phyloP scores from a whole-genome alignment of 257 asterid genomes.

The Ballota nigra region DNA sequence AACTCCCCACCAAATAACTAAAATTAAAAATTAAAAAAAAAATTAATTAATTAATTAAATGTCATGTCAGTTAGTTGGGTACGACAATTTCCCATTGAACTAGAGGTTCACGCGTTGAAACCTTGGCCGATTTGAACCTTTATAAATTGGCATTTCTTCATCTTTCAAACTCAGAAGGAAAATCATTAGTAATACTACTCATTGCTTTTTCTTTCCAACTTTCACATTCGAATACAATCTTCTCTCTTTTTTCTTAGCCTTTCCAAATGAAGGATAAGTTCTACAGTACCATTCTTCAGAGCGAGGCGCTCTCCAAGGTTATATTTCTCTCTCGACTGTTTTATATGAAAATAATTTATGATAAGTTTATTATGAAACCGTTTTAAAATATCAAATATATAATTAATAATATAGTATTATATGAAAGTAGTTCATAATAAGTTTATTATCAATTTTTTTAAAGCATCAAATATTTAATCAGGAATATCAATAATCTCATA shows the following conservation, averaged over 20 bases:
- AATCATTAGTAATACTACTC: not conserved
- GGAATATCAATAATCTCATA: no score
- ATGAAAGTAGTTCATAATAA: no score
- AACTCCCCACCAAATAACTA: not conserved
- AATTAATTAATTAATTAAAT: not conserved
- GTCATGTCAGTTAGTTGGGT: conserved; percentile 12
- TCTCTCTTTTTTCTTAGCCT: not conserved
- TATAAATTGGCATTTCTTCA: conserved; percentile 26
- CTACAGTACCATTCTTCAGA: conserved; percentile 37
- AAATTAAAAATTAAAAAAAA: not conserved
- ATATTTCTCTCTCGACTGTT: not conserved
- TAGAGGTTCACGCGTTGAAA: conserved; percentile 11
- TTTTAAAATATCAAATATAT: no score
- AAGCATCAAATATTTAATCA: no score
- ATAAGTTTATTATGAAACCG: no score
- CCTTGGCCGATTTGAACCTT: not conserved
- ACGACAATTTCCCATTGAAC: conserved; percentile 21
- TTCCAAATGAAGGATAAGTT: conserved; percentile 32
- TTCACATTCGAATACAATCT: not conserved
- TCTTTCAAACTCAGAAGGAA: conserved; percentile 18
- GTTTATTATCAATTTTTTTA: no score
- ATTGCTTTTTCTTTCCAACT: not conserved
- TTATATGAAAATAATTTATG: no score
- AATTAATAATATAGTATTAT: no score
- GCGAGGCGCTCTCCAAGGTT: conserved; percentile 47